These are phyloP conservation scores for Camellia granthamiana DNA, from an alignment of 148 eudicot genomes.

Conservation along the genomic window DNA sequence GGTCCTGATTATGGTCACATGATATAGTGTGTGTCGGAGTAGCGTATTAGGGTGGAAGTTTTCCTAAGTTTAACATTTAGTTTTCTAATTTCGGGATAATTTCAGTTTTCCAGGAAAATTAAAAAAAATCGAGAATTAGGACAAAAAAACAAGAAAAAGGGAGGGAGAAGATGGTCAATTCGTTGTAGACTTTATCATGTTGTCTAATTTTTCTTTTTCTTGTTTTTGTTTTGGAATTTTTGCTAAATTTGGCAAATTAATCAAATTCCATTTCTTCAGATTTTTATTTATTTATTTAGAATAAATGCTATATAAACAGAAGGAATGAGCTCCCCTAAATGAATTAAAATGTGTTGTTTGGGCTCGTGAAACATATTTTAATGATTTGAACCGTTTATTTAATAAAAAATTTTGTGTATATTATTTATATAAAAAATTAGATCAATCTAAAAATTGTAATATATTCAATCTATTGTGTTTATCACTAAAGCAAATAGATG, in stretches of 20 bases:
- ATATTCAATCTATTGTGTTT: too few species aligned
- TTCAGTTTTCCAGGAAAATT: neutral
- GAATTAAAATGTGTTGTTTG: too few species aligned
- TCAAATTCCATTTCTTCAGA: neutral
- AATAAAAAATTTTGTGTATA: too few species aligned
- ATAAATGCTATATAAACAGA: too few species aligned
- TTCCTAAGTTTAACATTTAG: constrained; percentile 2
- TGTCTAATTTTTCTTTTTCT: constrained; percentile 13
- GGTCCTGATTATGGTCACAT: constrained; percentile 65
- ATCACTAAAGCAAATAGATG: too few species aligned
- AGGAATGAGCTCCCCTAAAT: too few species aligned
- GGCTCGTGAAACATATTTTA: too few species aligned
- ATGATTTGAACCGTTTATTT: too few species aligned
- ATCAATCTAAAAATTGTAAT: too few species aligned
- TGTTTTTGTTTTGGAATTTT: constrained; percentile 3
- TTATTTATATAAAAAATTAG: too few species aligned
- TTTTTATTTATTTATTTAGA: neutral
- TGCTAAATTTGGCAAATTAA: constrained; percentile 7
- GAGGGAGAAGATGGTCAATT: constrained; percentile 28
- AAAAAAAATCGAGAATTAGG: constrained; percentile 10
- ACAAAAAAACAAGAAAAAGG: constrained; percentile 7
- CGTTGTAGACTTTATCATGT: constrained; percentile 28
- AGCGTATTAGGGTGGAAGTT: constrained; percentile 5
- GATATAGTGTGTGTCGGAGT: constrained; percentile 36
- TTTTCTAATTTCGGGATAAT: constrained; percentile 15